Conservation (phyloP, 345 rosid species). For the Aethionema arabicum region DNA sequence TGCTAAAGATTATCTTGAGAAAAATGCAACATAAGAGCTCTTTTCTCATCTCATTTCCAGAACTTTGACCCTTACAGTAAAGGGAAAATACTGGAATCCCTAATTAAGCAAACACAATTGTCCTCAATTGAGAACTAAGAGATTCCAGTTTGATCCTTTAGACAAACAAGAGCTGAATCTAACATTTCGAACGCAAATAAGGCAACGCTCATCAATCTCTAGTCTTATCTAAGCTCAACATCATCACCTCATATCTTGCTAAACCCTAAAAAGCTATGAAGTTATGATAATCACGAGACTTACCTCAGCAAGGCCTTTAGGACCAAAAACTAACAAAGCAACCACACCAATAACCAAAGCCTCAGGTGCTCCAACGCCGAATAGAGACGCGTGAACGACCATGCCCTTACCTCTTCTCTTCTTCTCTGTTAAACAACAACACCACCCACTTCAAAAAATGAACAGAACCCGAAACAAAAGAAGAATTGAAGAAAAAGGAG, state of each 20-base stretch:
- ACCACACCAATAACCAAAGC: conserved; percentile 98
- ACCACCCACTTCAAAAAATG: conserved; percentile 18
- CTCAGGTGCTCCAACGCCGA: conserved; percentile 99
- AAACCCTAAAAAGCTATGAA: background rate
- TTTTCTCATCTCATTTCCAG: conserved; percentile 4
- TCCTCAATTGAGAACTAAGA: background rate
- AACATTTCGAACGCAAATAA: background rate
- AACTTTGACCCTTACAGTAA: background rate
- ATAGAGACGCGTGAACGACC: conserved; percentile 70
- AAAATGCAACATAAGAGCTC: conserved; percentile 4
- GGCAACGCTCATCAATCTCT: conserved; percentile 1
- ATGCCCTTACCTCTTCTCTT: conserved; percentile 45
- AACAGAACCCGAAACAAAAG: background rate
- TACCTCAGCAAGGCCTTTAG: conserved; percentile 99
- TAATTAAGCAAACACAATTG: background rate
- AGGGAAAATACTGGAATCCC: background rate
- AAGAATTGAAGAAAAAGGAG: conserved; percentile 7
- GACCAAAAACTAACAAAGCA: conserved; percentile 96
- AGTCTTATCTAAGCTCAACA: conserved; percentile 5
- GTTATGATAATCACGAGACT: conserved; percentile 23
- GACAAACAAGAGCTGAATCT: background rate
- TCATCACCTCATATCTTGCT: background rate
- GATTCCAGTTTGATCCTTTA: background rate
- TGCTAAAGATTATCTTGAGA: background rate
- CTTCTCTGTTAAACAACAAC: conserved; percentile 48